Evolutionary conservation across 2,329 filamentous ascomycete species (phyloP), one percentile per base, ranked within the genome.

Genomic region (Xylariaceae sp.): DNA sequence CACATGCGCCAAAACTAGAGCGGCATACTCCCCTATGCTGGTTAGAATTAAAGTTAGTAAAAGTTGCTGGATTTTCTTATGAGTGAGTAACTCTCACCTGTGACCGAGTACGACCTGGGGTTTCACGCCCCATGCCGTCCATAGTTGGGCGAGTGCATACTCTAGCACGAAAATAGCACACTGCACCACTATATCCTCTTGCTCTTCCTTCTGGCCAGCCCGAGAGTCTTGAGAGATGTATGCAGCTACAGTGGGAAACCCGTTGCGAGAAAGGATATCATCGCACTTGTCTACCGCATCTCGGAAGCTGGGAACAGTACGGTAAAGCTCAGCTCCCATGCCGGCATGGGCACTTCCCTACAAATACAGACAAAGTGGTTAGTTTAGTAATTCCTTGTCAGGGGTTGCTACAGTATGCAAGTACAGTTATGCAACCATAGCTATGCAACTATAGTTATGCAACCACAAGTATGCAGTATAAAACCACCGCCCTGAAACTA

Each of bases 171-270:
- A 71, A 11, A 67, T 59, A 1, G 63, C 61, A 8, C 60, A 61
- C 16, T 74, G 71, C 0, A 64, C 52, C 4, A 58, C 36, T 7
- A 68, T 55, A 1, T 64, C 48, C 20, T 65, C 53, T 0, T 50
- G 18, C 8, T 59, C 51, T 6, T 33, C 7, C 46, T 47, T 1
- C 15, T 39, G 13, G 18, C 29, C 16, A 3, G 13, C 3, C 3
- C 18, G 10, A 6, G 54, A 16, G 3, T 44, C 50, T 2, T 55
- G 79, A 3, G 77, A 73, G n/a, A 81, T 74, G 10, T 81, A 26
- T 64, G 66, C 57, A 15, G 64, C 24, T 6, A 70, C 59, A 16
- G 60, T 60, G 8, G 67, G 65, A 36, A 69, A 70, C n/a, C 65
- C 65, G 9, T 64, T 61, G 8, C 53, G 47, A 4, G 56, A 29